A percentile compares a stretch with the other conserved stretches of the same genome.
These are phyloP conservation scores for Onygenales sp. DNA, from an alignment of 2,329 filamentous ascomycete genomes.

Conservation along the genomic window DNA sequence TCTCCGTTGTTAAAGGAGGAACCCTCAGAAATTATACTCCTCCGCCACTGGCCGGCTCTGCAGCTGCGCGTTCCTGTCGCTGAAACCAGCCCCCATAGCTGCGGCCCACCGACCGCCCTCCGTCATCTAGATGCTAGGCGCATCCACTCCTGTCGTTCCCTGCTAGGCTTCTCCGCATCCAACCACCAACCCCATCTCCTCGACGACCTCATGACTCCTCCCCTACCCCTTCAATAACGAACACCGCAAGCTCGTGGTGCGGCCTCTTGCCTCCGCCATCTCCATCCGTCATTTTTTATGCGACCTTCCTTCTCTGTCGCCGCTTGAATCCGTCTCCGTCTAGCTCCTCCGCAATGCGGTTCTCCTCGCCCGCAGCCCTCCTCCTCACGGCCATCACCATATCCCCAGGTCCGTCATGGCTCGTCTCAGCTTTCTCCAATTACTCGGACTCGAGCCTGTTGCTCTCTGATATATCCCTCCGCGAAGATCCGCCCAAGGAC, in stretches of 20 bases:
- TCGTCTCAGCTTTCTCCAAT: conserved; percentile 32
- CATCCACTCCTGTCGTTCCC: too few relatives aligned
- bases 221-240: not conserved
- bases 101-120: too few relatives aligned
- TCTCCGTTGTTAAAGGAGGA: too few relatives aligned
- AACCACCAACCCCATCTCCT: not conserved
- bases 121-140: too few relatives aligned
- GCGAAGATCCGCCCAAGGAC: conserved; percentile 57
- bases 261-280: not conserved
- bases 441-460: conserved; percentile 53
- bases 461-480: conserved; percentile 52
- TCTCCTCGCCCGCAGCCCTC: conserved; percentile 5
- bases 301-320: not conserved
- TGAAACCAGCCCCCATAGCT: too few relatives aligned
- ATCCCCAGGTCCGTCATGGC: conserved; percentile 19
- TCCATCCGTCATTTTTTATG: not conserved
- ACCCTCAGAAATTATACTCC: too few relatives aligned
- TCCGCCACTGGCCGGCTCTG: too few relatives aligned
- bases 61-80: too few relatives aligned
- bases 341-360: conserved; percentile 12
- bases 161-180: too few relatives aligned
- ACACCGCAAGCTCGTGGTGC: not conserved
- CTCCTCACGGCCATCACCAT: conserved; percentile 13
- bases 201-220: not conserved
- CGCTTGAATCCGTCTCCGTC: conserved; percentile 3